phyloP scores from a whole-genome alignment of 176 grass and related monocot genomes.

The Triticum dicoccoides region DNA sequence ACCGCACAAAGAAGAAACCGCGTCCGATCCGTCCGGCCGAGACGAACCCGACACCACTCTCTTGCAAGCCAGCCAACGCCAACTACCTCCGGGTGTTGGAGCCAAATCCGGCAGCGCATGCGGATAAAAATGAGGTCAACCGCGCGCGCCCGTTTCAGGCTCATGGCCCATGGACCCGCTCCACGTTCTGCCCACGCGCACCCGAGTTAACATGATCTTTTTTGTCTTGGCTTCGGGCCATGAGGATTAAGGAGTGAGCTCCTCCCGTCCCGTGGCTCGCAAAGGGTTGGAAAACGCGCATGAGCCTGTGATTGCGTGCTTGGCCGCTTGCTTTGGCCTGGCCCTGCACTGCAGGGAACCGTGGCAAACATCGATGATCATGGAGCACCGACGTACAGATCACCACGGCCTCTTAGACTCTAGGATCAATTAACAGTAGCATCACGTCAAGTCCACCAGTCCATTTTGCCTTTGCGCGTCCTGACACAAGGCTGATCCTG shows the following conservation, averaged over 20 bases:
- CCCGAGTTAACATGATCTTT: neutral
- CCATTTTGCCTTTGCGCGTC: neutral
- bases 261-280: too few species aligned
- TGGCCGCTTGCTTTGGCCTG: neutral
- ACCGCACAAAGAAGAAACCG: slow-evolving; percentile 22
- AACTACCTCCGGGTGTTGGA: slow-evolving; percentile 2
- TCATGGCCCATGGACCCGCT: neutral
- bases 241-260: neutral
- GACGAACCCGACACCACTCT: neutral
- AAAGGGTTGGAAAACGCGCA: neutral
- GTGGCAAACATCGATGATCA: neutral
- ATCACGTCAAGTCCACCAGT: neutral
- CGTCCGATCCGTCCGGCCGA: neutral
- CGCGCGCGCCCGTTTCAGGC: neutral
- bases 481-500: neutral
- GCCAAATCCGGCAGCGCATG: slow-evolving; percentile 10
- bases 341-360: neutral
- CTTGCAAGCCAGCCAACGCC: neutral
- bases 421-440: neutral
- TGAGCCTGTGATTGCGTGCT: neutral
- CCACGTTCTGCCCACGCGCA: slow-evolving; percentile 28
- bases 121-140: slow-evolving; percentile 27
- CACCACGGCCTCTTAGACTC: neutral
- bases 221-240: neutral
- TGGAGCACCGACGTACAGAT: neutral